A percentile compares a stretch with the other conserved stretches of the same genome.
These are phyloP conservation scores for Sclerotinia glacialis DNA, from an alignment of 2,329 filamentous ascomycete species.

Conservation along the genomic window DNA sequence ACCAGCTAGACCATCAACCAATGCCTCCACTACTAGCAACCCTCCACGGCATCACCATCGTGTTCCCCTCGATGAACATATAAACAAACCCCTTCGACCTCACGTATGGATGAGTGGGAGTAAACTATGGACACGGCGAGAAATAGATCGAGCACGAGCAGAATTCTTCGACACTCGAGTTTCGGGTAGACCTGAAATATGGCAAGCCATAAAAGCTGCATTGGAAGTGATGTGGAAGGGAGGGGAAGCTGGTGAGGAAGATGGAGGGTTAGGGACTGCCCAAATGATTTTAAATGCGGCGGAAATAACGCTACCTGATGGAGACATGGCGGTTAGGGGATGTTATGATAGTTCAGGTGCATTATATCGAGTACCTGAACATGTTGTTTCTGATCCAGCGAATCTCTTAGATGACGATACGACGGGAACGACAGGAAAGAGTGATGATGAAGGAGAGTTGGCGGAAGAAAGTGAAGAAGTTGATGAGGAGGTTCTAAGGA, in stretches of 20 bases:
- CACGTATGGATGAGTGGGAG: slow-evolving; percentile 64
- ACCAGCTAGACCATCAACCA: slow-evolving; percentile 32
- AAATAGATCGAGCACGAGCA: slow-evolving; percentile 67
- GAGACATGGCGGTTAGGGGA: slow-evolving; percentile 63
- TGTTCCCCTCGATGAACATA: slow-evolving; percentile 58
- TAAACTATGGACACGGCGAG: slow-evolving; percentile 65
- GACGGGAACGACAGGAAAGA: slow-evolving; percentile 39
- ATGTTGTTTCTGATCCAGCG: slow-evolving; percentile 58
- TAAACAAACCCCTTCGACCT: slow-evolving; percentile 65
- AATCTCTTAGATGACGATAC: slow-evolving; percentile 20
- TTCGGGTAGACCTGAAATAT: slow-evolving; percentile 72
- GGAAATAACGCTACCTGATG: slow-evolving; percentile 71
- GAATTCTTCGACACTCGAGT: slow-evolving; percentile 93
- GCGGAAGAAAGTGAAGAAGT: slow-evolving; percentile 31
- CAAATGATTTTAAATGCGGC: slow-evolving; percentile 78
- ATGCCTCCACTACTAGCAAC: slow-evolving; percentile 26
- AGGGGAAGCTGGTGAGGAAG: slow-evolving; percentile 41
- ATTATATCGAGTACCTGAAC: slow-evolving; percentile 66
- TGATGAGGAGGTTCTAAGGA: slow-evolving; percentile 46
- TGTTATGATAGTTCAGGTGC: slow-evolving; percentile 70
- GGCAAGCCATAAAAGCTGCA: slow-evolving; percentile 69
- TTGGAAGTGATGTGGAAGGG: slow-evolving; percentile 62
- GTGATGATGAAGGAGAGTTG: slow-evolving; percentile 27
- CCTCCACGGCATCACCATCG: slow-evolving; percentile 16
- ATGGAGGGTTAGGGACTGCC: slow-evolving; percentile 58